These are phyloP conservation scores for Heracleum sosnowskyi DNA, from an alignment of 129 eudicot species.

Conservation along the genomic window DNA sequence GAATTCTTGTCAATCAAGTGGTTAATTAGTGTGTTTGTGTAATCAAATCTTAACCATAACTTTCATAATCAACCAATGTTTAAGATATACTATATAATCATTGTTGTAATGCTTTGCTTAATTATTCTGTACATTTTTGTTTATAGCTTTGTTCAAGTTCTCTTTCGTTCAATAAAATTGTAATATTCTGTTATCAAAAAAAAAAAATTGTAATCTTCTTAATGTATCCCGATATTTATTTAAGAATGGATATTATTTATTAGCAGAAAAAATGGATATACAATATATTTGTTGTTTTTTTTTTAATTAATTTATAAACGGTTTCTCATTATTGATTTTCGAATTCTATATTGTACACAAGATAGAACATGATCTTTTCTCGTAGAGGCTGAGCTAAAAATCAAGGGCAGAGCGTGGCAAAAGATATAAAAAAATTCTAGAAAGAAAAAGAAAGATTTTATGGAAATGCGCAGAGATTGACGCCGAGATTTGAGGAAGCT, in stretches of 20 bases:
- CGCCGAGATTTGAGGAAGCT: slow-evolving; percentile 8
- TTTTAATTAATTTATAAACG: too few relatives aligned
- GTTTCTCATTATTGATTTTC: too few relatives aligned
- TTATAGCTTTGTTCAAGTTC: too few relatives aligned
- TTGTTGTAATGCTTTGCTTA: not conserved
- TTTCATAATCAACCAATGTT: slow-evolving; percentile 7
- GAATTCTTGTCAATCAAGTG: slow-evolving; percentile 11
- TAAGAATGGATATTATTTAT: too few relatives aligned
- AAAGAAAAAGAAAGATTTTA: not conserved
- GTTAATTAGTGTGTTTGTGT: slow-evolving; percentile 3
- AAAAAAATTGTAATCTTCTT: too few relatives aligned
- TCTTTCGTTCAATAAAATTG: too few relatives aligned
- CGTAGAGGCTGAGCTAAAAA: not conserved
- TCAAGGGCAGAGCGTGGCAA: slow-evolving; percentile 7
- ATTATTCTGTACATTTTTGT: not conserved
- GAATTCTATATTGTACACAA: too few relatives aligned
- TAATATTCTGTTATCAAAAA: too few relatives aligned
- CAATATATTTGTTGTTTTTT: too few relatives aligned
- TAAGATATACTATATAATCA: slow-evolving; percentile 5
- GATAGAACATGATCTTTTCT: too few relatives aligned
- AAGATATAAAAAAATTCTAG: slow-evolving; percentile 5
- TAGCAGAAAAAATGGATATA: too few relatives aligned
- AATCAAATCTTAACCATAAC: slow-evolving; percentile 20
- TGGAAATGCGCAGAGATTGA: slow-evolving; percentile 1
- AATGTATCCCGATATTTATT: too few relatives aligned